Percentiles rank a stretch among this genome's conserved stretches.
Evolutionary conservation across 495 filamentous ascomycete species (phyloP).

Genomic region (Bacidia rubella): DNA sequence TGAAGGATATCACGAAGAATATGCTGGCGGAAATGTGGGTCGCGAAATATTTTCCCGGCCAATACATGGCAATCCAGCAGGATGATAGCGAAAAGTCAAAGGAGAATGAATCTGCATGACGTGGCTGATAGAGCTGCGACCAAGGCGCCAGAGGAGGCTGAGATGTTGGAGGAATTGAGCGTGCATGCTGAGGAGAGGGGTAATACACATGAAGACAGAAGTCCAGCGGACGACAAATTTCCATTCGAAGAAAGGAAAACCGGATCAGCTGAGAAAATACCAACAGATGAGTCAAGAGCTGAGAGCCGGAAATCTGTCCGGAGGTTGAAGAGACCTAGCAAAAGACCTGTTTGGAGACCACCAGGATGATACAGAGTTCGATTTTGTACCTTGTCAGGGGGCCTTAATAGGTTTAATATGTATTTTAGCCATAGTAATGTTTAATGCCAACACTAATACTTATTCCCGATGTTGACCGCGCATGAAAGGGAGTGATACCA

Average conservation of each 20-base stretch:
- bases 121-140: background rate
- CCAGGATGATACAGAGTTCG: background rate
- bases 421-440: background rate
- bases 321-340: background rate
- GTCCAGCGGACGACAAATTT: too few species aligned
- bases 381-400: background rate
- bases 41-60: background rate
- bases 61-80: background rate
- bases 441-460: too few species aligned
- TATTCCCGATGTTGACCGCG: too few species aligned
- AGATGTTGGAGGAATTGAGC: background rate
- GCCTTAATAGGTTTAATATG: background rate
- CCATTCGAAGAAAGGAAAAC: background rate
- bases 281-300: background rate
- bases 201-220: background rate
- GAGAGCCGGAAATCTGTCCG: background rate
- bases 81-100: background rate
- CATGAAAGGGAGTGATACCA: too few species aligned
- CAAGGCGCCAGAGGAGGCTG: background rate
- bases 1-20: conserved; percentile 1
- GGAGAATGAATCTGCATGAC: background rate
- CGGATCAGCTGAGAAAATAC: background rate
- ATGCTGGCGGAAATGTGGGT: conserved; percentile 1
- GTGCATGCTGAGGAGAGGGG: background rate
- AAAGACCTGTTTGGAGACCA: background rate